These are phyloP conservation scores for Lentinula novae-zelandiae DNA, from an alignment of 1,284 basidiomycete species.

Conservation along the genomic window DNA sequence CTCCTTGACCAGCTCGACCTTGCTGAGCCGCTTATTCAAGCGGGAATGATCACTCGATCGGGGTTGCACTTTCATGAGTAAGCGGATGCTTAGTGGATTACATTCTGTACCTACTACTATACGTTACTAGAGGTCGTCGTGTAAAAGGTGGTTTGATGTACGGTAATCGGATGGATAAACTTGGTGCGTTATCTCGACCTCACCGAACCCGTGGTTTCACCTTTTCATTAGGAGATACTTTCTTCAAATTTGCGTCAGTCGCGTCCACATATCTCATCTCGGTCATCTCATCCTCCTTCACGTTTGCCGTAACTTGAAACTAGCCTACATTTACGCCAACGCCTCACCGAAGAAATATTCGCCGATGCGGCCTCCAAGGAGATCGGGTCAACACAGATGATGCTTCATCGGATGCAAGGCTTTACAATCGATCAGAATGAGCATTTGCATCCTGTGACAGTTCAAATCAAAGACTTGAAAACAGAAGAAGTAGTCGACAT, in stretches of 20 bases:
- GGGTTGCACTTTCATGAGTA: constrained; percentile 23
- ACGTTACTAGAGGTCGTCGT: constrained; percentile 18
- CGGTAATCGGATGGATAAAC: constrained; percentile 23
- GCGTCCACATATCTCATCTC: neutral
- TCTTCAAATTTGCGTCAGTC: constrained; percentile 23
- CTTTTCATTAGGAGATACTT: constrained; percentile 20
- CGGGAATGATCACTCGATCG: constrained; percentile 21
- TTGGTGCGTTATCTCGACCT: constrained; percentile 12
- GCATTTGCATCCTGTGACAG: constrained; percentile 20
- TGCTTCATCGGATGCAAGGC: constrained; percentile 18
- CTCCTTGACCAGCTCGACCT: constrained; percentile 23
- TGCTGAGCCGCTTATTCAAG: constrained; percentile 21
- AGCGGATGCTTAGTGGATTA: neutral
- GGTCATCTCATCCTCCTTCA: neutral
- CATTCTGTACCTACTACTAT: neutral
- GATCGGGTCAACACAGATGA: constrained; percentile 15
- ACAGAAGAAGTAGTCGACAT: constrained; percentile 16
- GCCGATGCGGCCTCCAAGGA: constrained; percentile 15
- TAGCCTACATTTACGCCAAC: constrained; percentile 24
- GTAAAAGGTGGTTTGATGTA: constrained; percentile 22
- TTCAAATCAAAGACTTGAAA: constrained; percentile 17
- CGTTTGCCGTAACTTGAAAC: neutral
- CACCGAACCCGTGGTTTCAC: neutral
- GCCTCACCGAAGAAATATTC: constrained; percentile 22
- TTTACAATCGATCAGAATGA: constrained; percentile 17